A percentile compares a stretch with the other conserved stretches of the same genome.
phyloP scores from a whole-genome alignment of 305 asterid genomes.

The Stenogyne calaminthoides region DNA sequence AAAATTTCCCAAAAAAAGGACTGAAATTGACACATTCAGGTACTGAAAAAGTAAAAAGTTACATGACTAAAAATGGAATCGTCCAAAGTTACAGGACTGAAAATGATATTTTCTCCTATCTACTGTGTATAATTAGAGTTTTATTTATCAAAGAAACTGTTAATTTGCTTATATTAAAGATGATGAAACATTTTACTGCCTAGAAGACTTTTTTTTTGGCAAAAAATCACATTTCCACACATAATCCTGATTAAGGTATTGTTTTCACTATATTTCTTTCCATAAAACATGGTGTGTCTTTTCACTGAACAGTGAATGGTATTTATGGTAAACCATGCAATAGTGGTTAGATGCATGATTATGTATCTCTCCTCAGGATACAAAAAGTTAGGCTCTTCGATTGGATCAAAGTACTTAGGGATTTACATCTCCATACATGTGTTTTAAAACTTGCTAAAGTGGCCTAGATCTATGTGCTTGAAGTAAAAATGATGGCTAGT shows the following conservation, averaged over 20 bases:
- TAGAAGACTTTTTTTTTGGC: not conserved
- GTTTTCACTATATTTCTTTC: not conserved
- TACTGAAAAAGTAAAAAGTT: too few species aligned
- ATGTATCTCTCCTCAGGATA: not conserved
- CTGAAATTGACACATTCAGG: too few species aligned
- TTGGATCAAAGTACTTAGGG: not conserved
- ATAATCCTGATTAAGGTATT: not conserved
- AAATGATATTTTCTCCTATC: too few species aligned
- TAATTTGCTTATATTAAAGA: not conserved
- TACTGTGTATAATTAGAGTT: not conserved
- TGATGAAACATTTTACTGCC: not conserved
- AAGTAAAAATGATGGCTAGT: not conserved
- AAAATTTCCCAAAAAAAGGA: too few species aligned
- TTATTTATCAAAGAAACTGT: not conserved
- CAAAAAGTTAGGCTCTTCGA: not conserved
- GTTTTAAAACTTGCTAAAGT: not conserved
- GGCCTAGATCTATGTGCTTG: conserved; percentile 5
- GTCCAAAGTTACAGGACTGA: too few species aligned
- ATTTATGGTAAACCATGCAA: not conserved
- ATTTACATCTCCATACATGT: not conserved
- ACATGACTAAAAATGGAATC: too few species aligned
- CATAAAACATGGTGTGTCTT: not conserved
- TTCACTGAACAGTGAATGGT: not conserved
- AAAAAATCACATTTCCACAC: not conserved
- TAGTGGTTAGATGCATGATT: not conserved